phyloP scores from a whole-genome alignment of 2,329 filamentous ascomycete species.

The Teratosphaeria gauchensis region DNA sequence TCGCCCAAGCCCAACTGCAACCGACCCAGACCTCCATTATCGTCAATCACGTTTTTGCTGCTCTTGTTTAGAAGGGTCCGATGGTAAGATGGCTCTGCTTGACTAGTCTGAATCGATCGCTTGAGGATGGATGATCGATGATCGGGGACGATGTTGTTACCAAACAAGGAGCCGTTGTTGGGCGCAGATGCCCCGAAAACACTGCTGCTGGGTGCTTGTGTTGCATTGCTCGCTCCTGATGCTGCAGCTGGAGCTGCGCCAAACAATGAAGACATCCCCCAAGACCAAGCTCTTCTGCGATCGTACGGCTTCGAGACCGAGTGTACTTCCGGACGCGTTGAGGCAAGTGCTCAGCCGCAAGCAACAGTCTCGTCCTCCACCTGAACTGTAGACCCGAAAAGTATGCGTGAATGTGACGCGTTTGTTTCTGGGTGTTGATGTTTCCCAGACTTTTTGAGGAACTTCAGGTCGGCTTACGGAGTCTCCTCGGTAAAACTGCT shows the following conservation, averaged over 20 bases:
- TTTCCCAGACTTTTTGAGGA: not conserved
- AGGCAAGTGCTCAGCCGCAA: not conserved
- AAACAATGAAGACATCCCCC: not conserved
- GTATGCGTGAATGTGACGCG: not conserved
- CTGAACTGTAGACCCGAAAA: no score
- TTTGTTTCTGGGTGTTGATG: not conserved
- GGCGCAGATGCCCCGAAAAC: slow-evolving; percentile 4
- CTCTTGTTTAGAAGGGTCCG: slow-evolving; percentile 55
- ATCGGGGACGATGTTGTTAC: not conserved
- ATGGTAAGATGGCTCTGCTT: slow-evolving; percentile 43
- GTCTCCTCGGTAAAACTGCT: not conserved
- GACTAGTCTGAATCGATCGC: not conserved
- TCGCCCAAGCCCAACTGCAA: slow-evolving; percentile 88
- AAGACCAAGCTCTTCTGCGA: not conserved
- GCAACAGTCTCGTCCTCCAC: not conserved
- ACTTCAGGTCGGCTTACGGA: not conserved
- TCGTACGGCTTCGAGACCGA: not conserved
- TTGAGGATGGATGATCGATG: slow-evolving; percentile 1
- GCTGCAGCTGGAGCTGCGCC: not conserved
- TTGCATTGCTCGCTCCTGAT: not conserved
- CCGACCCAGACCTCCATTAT: slow-evolving; percentile 61
- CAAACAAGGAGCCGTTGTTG: slow-evolving; percentile 2
- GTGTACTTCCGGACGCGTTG: not conserved
- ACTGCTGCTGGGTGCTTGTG: not conserved
- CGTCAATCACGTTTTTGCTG: slow-evolving; percentile 58